A percentile compares a stretch with the other conserved stretches of the same genome.
Evolutionary conservation across 495 filamentous ascomycete genomes (phyloP).

Genomic region (Talaromyces stipitatus): DNA sequence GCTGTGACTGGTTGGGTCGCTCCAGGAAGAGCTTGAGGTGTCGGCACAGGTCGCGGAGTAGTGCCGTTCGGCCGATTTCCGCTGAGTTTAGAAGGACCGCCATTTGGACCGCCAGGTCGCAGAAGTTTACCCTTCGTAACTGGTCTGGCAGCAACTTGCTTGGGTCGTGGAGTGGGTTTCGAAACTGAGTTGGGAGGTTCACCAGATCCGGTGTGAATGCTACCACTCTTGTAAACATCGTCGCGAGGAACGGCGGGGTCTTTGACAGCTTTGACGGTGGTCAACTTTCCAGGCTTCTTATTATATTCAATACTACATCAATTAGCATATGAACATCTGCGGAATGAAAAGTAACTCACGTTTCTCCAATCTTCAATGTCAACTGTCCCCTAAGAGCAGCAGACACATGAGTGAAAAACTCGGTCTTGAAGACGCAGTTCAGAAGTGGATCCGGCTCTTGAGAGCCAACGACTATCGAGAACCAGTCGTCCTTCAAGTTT

Average conservation of each 20-base stretch:
- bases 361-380: slow-evolving; percentile 72
- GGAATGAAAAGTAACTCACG: slow-evolving; percentile 26
- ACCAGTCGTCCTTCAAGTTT: slow-evolving; percentile 88
- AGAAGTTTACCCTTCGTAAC: slow-evolving; percentile 86
- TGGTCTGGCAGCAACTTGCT: slow-evolving; percentile 75
- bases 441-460: slow-evolving; percentile 89
- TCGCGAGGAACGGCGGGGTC: slow-evolving; percentile 62
- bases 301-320: slow-evolving; percentile 74
- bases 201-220: slow-evolving; percentile 78
- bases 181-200: slow-evolving; percentile 80
- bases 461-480: slow-evolving; percentile 80
- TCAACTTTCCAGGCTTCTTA: slow-evolving; percentile 94
- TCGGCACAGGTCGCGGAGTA: slow-evolving; percentile 38
- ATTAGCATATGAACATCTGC: slow-evolving; percentile 16
- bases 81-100: slow-evolving; percentile 62
- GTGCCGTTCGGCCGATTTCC: slow-evolving; percentile 6
- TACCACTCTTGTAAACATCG: slow-evolving; percentile 89
- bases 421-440: slow-evolving; percentile 92
- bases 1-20: slow-evolving; percentile 36
- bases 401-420: slow-evolving; percentile 88
- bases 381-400: slow-evolving; percentile 66
- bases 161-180: slow-evolving; percentile 75
- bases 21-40: slow-evolving; percentile 28
- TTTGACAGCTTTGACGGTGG: slow-evolving; percentile 79
- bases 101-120: slow-evolving; percentile 78